Conservation (phyloP, 768 basidiomycete genomes). For the Mycena pura region DNA sequence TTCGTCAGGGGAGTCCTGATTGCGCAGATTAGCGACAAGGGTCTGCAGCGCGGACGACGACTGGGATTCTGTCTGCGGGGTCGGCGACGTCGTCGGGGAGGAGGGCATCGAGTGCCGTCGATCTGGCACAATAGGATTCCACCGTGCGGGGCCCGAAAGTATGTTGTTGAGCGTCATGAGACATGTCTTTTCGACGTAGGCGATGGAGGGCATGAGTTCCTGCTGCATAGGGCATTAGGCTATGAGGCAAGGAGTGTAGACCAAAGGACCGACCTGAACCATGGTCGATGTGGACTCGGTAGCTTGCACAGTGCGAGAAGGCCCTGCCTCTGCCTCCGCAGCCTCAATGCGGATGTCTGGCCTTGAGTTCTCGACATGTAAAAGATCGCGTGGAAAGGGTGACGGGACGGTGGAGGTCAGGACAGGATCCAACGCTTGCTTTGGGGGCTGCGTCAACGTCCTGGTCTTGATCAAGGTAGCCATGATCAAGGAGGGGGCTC, state of each 20-base stretch:
- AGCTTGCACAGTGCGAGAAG: conserved; percentile 12
- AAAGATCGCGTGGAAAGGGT: conserved; percentile 26
- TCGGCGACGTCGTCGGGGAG: conserved; percentile 40
- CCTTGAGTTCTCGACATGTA: background rate
- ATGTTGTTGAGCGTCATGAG: conserved; percentile 76
- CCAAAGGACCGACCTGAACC: conserved; percentile 6
- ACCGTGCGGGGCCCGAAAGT: conserved; percentile 56
- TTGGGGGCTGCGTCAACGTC: conserved; percentile 11
- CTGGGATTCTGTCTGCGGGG: conserved; percentile 37
- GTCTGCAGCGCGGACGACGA: conserved; percentile 63
- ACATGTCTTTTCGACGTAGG: conserved; percentile 75
- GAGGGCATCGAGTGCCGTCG: conserved; percentile 68
- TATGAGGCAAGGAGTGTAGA: background rate
- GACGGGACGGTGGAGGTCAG: conserved; percentile 20
- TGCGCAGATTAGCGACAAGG: conserved; percentile 67
- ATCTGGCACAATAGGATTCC: conserved; percentile 64
- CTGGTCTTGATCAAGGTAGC: conserved; percentile 23
- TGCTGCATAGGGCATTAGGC: conserved; percentile 41
- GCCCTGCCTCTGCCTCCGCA: conserved; percentile 12
- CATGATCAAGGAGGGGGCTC: conserved; percentile 15
- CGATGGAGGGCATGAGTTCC: conserved; percentile 75
- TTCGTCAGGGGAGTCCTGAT: conserved; percentile 46
- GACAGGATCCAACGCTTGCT: conserved; percentile 9
- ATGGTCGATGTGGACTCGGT: conserved; percentile 15
- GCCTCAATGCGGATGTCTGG: background rate